Evolutionary conservation across 2,329 filamentous ascomycete species (phyloP).

Genomic region (Drechmeria coniospora): DNA sequence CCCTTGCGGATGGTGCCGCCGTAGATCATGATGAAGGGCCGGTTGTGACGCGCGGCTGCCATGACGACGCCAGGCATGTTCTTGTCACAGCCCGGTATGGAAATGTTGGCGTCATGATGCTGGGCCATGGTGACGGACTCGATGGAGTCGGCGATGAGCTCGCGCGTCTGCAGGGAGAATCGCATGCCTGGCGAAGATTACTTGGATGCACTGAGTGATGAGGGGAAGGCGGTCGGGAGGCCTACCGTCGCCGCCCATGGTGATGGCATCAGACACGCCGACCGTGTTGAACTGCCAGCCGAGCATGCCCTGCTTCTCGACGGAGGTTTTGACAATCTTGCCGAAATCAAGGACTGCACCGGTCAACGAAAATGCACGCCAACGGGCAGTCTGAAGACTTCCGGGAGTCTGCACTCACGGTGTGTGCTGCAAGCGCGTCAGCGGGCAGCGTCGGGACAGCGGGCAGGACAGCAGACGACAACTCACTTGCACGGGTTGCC

Average conservation of each 20-base stretch:
- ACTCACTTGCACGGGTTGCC: constrained; percentile 89
- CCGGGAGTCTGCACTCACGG: constrained; percentile 22
- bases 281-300: constrained; percentile 92
- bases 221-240: background rate
- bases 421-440: constrained; percentile 18
- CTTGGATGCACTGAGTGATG: background rate
- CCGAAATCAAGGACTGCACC: constrained; percentile 64
- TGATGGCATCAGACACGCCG: constrained; percentile 79
- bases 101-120: constrained; percentile 83
- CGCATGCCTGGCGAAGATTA: constrained; percentile 56
- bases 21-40: constrained; percentile 90
- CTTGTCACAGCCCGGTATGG: constrained; percentile 90
- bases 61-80: constrained; percentile 93
- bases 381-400: too few relatives aligned
- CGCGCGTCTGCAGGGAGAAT: constrained; percentile 77
- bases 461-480: too few relatives aligned
- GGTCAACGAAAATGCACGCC: constrained; percentile 6
- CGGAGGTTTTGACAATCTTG: constrained; percentile 69
- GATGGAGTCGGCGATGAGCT: constrained; percentile 88
- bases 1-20: constrained; percentile 82
- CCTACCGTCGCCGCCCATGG: constrained; percentile 81
- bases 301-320: constrained; percentile 73
- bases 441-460: background rate
- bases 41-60: constrained; percentile 80
- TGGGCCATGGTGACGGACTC: constrained; percentile 88